A percentile compares a stretch with the other conserved stretches of the same genome.
Conservation (phyloP, 768 basidiomycete genomes). For the Leucosporidium yakuticum region DNA sequence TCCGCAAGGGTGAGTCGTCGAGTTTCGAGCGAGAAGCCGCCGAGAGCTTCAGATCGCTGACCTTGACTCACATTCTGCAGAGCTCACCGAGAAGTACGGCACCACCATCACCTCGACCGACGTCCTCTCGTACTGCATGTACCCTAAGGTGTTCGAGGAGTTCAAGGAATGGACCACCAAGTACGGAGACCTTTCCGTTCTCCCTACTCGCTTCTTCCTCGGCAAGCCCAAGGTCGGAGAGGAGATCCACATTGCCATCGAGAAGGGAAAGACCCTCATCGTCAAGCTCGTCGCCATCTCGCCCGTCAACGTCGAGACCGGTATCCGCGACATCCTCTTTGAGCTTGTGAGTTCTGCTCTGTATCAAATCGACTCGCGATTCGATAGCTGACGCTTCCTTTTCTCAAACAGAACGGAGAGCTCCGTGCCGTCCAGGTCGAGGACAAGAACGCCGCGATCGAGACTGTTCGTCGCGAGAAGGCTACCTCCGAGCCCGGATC, state of each 20-base stretch:
- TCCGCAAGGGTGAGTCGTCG: conserved; percentile 47
- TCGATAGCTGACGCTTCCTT: neutral
- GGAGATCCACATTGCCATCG: conserved; percentile 59
- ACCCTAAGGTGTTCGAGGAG: conserved; percentile 95
- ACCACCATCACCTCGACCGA: conserved; percentile 89
- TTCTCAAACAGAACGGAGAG: conserved; percentile 47
- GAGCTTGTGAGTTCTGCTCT: conserved; percentile 70
- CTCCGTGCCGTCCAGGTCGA: conserved; percentile 91
- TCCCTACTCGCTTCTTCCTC: conserved; percentile 96
- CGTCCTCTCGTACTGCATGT: conserved; percentile 95
- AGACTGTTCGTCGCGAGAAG: conserved; percentile 89
- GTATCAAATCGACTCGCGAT: conserved; percentile 53
- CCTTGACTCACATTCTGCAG: conserved; percentile 49
- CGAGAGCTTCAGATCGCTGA: neutral
- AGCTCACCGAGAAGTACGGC: conserved; percentile 87
- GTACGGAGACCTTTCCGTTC: conserved; percentile 59
- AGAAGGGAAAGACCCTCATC: conserved; percentile 93
- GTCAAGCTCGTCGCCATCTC: conserved; percentile 93
- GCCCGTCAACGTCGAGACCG: conserved; percentile 81
- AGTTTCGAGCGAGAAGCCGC: no score
- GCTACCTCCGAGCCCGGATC: conserved; percentile 82
- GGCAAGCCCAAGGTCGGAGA: conserved; percentile 84
- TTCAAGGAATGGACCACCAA: conserved; percentile 82
- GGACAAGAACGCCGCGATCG: conserved; percentile 94
- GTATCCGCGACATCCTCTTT: conserved; percentile 95